Conservation (phyloP, 2,329 filamentous ascomycete genomes). For the Purpureocillium lavendulum region DNA sequence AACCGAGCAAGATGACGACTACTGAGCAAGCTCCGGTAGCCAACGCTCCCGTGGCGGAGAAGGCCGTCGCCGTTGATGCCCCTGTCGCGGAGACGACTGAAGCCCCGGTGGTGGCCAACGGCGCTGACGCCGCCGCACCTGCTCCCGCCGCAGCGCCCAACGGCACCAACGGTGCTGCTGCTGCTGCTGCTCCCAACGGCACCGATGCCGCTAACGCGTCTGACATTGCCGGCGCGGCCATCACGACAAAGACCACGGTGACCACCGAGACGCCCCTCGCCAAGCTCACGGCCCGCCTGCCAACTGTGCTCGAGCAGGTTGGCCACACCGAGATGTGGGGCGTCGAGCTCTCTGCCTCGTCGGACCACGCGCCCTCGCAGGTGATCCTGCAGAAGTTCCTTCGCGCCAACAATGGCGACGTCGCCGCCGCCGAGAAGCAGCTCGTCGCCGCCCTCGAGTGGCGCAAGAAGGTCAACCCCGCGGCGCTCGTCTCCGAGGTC, state of each 20-base stretch:
- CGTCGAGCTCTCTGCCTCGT: conserved; percentile 49
- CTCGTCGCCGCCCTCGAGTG: conserved; percentile 72
- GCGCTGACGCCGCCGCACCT: too few relatives aligned
- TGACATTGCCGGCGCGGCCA: conserved; percentile 9
- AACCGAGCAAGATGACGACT: conserved; percentile 3
- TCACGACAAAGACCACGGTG: conserved; percentile 8
- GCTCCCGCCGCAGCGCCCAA: too few relatives aligned
- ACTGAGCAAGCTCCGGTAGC: conserved; percentile 14
- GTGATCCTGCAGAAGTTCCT: conserved; percentile 90
- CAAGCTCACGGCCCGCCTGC: conserved; percentile 50
- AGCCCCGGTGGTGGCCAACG: background rate
- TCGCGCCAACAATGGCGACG: conserved; percentile 74
- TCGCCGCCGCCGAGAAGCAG: conserved; percentile 67
- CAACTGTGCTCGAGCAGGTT: conserved; percentile 46
- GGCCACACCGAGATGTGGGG: conserved; percentile 81
- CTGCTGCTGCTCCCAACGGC: too few relatives aligned
- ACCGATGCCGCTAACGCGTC: conserved; percentile 1
- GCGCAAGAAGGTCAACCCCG: conserved; percentile 69
- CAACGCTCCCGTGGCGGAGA: too few relatives aligned
- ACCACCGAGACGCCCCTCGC: conserved; percentile 31
- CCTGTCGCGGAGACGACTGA: conserved; percentile 5
- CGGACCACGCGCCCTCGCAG: conserved; percentile 61
- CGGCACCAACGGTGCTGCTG: too few relatives aligned
- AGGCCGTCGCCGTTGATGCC: too few relatives aligned
- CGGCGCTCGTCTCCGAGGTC: conserved; percentile 52